Evolutionary conservation across 768 basidiomycete genomes (phyloP).

Genomic region (Dioszegia hungarica): DNA sequence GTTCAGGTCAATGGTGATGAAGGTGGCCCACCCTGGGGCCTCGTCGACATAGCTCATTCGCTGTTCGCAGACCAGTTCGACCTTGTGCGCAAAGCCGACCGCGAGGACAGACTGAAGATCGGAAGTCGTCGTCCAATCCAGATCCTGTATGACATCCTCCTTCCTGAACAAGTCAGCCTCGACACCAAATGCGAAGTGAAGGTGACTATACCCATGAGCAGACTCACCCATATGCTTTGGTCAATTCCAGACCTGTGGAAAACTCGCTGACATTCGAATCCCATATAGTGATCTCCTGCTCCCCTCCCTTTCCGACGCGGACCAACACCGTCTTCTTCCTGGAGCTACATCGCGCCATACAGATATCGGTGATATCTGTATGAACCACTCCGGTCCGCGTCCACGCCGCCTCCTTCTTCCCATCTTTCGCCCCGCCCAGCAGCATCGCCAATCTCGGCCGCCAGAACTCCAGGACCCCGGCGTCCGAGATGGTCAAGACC

Average conservation of each 20-base stretch:
- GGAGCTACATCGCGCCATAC: constrained; percentile 76
- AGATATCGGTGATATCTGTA: constrained; percentile 64
- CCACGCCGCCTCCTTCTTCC: constrained; percentile 56
- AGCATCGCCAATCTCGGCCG: constrained; percentile 54
- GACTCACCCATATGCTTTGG: constrained; percentile 58
- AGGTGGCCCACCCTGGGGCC: constrained; percentile 64
- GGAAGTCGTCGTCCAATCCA: constrained; percentile 90
- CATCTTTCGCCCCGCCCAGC: no score
- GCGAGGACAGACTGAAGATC: constrained; percentile 86
- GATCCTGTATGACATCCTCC: constrained; percentile 58
- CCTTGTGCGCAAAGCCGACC: constrained; percentile 71
- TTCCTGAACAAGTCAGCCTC: background rate
- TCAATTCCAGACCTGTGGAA: constrained; percentile 78
- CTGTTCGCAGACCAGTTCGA: constrained; percentile 87
- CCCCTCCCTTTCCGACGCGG: constrained; percentile 58
- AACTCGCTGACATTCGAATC: constrained; percentile 93
- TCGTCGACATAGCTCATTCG: constrained; percentile 86
- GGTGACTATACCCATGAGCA: background rate
- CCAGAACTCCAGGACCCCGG: constrained; percentile 86
- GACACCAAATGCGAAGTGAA: no score
- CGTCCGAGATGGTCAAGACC: constrained; percentile 68
- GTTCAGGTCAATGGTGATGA: constrained; percentile 59
- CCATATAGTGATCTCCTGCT: constrained; percentile 84
- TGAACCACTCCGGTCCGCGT: constrained; percentile 52
- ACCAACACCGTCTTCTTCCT: constrained; percentile 88